Conservation (phyloP, 2,329 filamentous ascomycete species). For the Fusarium coffeatum region DNA sequence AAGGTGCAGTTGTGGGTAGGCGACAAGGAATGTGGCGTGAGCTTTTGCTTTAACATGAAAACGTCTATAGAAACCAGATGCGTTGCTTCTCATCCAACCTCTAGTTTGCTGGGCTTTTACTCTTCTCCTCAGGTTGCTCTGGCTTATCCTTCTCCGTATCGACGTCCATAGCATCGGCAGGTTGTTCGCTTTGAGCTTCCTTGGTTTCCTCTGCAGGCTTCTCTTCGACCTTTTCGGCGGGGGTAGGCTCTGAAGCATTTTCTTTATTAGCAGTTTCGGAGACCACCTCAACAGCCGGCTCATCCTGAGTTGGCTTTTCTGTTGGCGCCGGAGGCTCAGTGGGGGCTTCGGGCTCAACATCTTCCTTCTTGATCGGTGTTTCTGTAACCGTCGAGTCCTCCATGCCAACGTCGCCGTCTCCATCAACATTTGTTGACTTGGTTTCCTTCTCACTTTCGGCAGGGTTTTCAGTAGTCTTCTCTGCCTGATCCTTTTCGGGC, state of each 20-base stretch:
- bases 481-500: constrained; percentile 42
- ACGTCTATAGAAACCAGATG: constrained; percentile 20
- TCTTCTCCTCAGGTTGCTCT: constrained; percentile 44
- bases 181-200: constrained; percentile 37
- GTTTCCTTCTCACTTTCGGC: constrained; percentile 30
- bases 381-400: constrained; percentile 50
- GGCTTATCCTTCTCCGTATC: constrained; percentile 49
- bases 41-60: constrained; percentile 30
- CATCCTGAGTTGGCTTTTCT: constrained; percentile 39
- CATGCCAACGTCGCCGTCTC: constrained; percentile 66
- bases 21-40: constrained; percentile 21
- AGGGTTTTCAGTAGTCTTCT: constrained; percentile 39
- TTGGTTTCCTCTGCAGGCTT: constrained; percentile 30
- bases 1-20: constrained; percentile 6
- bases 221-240: constrained; percentile 34
- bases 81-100: not conserved
- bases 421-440: constrained; percentile 53
- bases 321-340: constrained; percentile 15
- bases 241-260: constrained; percentile 28
- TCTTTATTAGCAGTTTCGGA: constrained; percentile 28
- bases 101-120: constrained; percentile 44
- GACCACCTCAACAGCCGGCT: constrained; percentile 19
- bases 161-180: constrained; percentile 51
- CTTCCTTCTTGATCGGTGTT: constrained; percentile 43
- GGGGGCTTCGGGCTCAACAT: constrained; percentile 38